Evolutionary conservation across 2,329 filamentous ascomycete species (phyloP), one percentile per base, ranked within the genome.

Genomic region (Emergomyces orientalis): DNA sequence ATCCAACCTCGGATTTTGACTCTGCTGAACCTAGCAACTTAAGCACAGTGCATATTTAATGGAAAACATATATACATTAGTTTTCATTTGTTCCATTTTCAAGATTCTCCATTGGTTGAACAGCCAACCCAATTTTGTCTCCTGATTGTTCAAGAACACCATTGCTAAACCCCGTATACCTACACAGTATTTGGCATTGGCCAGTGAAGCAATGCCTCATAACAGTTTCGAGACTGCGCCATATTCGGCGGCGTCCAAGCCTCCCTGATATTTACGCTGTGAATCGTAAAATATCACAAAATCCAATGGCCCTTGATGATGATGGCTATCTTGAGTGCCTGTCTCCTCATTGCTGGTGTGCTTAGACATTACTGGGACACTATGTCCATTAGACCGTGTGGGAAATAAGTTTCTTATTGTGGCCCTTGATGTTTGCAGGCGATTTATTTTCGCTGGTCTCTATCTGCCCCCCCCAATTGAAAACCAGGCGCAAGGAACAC

Each of bases 361-460:
- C 73, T 88, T 8, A 76, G 84, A 1, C 86, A 90, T 70, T 90
- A 89, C 68, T 84, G 82, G 77, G 87, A 90, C 65, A 89, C 27
- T 88, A 84, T 68, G 70, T 79, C 1, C 82, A 88, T 66, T 80
- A 84, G 7, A 88, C 86, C 0, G 87, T 89, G 1, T 79, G 86
- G 17, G 87, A 87, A 8, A 89, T 90, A 47, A 88, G 86, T 0
- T 89, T 90, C 71, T 76, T 88, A 2, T 90, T 66, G 86, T 88
- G 0, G 84, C 78, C 1, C 87, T 90, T 52, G 87, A 90, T 72
- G 87, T 86, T 86, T 0, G 78, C 84, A 0, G 87, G 87, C 0
- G 87, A 90, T 71, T 71, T 90, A 3, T 86, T 86, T 61, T 89
- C 86, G 0, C 75, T 90, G 0, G 71, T 86, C 2, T 87, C 86